Evolutionary conservation across 331 rosid species (phyloP).

Genomic region (Stylosanthes scabra): DNA sequence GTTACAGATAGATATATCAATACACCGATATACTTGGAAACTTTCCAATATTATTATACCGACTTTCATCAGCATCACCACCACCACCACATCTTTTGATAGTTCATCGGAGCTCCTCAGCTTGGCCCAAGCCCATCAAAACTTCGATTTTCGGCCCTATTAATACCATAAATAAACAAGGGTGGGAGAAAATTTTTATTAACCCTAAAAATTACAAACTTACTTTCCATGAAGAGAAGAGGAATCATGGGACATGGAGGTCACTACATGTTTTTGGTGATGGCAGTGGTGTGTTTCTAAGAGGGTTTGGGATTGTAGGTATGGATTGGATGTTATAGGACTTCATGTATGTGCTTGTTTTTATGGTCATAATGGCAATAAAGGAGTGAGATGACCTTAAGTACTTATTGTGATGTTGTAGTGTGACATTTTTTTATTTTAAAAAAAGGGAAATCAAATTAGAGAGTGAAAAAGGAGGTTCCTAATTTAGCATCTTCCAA

Average conservation of each 20-base stretch:
- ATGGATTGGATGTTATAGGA: slow-evolving; percentile 65
- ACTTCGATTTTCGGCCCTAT: too few species aligned
- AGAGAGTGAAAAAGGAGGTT: slow-evolving; percentile 55
- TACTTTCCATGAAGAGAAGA: background rate
- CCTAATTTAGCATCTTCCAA: slow-evolving; percentile 76
- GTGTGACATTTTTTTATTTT: slow-evolving; percentile 56
- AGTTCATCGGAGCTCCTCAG: too few species aligned
- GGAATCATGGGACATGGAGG: slow-evolving; percentile 41
- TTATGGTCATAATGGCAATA: slow-evolving; percentile 65
- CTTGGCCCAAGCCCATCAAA: too few species aligned
- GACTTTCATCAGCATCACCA: slow-evolving; percentile 35
- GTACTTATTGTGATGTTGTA: slow-evolving; percentile 42
- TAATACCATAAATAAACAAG: too few species aligned
- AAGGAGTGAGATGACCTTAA: slow-evolving; percentile 74
- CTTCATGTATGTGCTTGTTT: slow-evolving; percentile 19
- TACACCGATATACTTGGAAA: too few species aligned
- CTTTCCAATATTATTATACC: background rate
- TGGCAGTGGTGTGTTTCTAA: slow-evolving; percentile 24
- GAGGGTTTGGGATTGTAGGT: slow-evolving; percentile 59
- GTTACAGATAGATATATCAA: too few species aligned
- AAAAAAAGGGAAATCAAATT: slow-evolving; percentile 31
- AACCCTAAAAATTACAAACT: too few species aligned
- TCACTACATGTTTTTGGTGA: slow-evolving; percentile 45
- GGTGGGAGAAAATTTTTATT: too few species aligned
- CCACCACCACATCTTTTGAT: slow-evolving; percentile 38